Conservation (phyloP, 1,139 yeast species). For the Kurtzmaniella quercitrusa region DNA sequence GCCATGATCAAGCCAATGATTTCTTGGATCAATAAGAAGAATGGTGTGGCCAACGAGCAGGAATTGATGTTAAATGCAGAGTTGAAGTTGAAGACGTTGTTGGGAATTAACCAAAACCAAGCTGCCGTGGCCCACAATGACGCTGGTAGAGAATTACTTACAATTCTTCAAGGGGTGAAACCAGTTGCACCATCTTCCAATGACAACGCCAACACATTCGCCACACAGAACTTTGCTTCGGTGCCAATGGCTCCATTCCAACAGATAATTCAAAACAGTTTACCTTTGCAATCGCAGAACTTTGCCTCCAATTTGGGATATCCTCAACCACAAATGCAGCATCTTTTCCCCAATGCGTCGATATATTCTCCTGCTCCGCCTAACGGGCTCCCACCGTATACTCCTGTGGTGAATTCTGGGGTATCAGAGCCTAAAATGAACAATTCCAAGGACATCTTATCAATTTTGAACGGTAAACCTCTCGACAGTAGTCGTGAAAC, state of each 20-base stretch:
- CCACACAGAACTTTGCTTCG: slow-evolving; percentile 7
- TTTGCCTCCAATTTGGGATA: slow-evolving; percentile 14
- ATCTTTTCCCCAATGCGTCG: slow-evolving; percentile 5
- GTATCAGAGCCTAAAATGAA: slow-evolving; percentile 8
- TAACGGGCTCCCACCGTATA: slow-evolving; percentile 39
- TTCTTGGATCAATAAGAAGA: slow-evolving; percentile 52
- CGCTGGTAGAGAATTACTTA: slow-evolving; percentile 73
- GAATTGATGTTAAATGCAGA: slow-evolving; percentile 57
- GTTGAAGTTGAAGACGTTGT: slow-evolving; percentile 53
- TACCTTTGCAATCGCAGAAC: slow-evolving; percentile 31
- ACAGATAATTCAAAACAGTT: slow-evolving; percentile 17
- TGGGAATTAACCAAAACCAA: slow-evolving; percentile 46
- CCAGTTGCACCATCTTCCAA: slow-evolving; percentile 5
- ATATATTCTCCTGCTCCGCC: slow-evolving; percentile 39
- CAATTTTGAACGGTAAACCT: slow-evolving; percentile 39
- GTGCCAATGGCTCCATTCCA: slow-evolving; percentile 6
- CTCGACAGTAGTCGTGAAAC: slow-evolving; percentile 12
- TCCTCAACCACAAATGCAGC: slow-evolving; percentile 10
- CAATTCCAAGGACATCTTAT: slow-evolving; percentile 50
- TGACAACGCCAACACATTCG: slow-evolving; percentile 5
- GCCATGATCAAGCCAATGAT: slow-evolving; percentile 59
- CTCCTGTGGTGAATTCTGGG: slow-evolving; percentile 16
- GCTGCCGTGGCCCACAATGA: slow-evolving; percentile 32
- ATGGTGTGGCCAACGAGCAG: slow-evolving; percentile 52
- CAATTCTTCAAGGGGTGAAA: slow-evolving; percentile 53